These are phyloP conservation scores for Pharnaceum exiguum DNA, from an alignment of 148 eudicot genomes.

Conservation along the genomic window DNA sequence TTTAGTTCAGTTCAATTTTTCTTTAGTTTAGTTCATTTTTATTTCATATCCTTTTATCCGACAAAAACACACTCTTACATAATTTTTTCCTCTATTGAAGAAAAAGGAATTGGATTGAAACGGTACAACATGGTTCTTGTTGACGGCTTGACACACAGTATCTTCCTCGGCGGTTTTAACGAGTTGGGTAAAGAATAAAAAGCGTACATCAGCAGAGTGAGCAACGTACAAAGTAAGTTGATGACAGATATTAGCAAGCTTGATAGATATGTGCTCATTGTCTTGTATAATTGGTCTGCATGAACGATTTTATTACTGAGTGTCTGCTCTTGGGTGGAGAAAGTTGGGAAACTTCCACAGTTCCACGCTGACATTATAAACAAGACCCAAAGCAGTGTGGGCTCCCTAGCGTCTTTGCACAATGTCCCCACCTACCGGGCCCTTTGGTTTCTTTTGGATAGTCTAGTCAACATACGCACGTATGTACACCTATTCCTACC, in stretches of 20 bases:
- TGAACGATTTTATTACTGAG: no score
- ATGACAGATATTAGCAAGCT: constrained; percentile 1
- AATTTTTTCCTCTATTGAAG: no score
- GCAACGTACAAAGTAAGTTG: not conserved
- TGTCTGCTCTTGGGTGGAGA: no score
- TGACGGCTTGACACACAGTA: no score
- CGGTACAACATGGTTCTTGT: no score
- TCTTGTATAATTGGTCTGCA: not conserved
- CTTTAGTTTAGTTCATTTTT: no score
- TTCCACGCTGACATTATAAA: constrained; percentile 10
- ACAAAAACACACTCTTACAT: no score
- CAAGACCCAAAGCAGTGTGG: not conserved
- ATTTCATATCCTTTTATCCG: no score
- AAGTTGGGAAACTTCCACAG: constrained; percentile 11
- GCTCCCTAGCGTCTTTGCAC: constrained; percentile 1
- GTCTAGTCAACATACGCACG: not conserved
- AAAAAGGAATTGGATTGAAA: no score
- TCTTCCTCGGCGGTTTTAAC: no score
- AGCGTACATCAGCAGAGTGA: not conserved
- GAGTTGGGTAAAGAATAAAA: not conserved
- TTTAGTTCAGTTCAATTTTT: no score
- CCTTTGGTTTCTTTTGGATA: not conserved
- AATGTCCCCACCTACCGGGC: constrained; percentile 15
- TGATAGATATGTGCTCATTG: not conserved
- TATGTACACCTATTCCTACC: no score